A percentile compares a stretch with the other conserved stretches of the same genome.
phyloP scores from a whole-genome alignment of 2,329 filamentous ascomycete species.

The Exutisphaerella laricina region DNA sequence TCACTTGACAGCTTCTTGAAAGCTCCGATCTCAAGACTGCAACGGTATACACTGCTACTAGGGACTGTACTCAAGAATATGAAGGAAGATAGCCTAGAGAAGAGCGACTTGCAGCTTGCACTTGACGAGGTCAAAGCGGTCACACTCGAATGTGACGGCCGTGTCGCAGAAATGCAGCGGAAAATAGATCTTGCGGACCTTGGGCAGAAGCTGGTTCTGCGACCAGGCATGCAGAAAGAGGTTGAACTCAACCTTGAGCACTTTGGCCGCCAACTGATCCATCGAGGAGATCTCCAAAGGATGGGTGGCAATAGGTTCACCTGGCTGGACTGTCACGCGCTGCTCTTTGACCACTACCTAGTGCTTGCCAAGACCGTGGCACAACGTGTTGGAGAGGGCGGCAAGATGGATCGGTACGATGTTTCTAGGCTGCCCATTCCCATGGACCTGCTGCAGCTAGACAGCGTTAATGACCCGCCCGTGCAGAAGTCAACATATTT shows the following conservation, averaged over 20 bases:
- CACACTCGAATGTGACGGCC: slow-evolving; percentile 82
- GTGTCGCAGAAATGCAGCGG: slow-evolving; percentile 86
- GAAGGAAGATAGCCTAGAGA: slow-evolving; percentile 79
- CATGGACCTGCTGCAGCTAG: slow-evolving; percentile 89
- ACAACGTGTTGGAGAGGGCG: slow-evolving; percentile 60
- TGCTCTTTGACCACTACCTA: slow-evolving; percentile 95
- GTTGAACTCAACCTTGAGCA: slow-evolving; percentile 88
- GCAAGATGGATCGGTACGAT: slow-evolving; percentile 79
- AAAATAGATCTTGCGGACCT: slow-evolving; percentile 86
- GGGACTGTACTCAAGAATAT: slow-evolving; percentile 80
- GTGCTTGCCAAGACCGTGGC: slow-evolving; percentile 76
- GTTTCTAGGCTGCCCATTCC: slow-evolving; percentile 93
- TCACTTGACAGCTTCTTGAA: slow-evolving; percentile 96
- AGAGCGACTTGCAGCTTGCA: slow-evolving; percentile 72
- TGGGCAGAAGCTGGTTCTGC: slow-evolving; percentile 72
- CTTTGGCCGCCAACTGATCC: slow-evolving; percentile 83
- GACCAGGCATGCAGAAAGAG: slow-evolving; percentile 76
- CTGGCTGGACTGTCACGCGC: slow-evolving; percentile 88
- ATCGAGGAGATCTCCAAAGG: slow-evolving; percentile 81
- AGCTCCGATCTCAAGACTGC: slow-evolving; percentile 83
- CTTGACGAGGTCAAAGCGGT: slow-evolving; percentile 89
- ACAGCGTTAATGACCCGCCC: slow-evolving; percentile 87
- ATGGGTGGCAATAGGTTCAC: slow-evolving; percentile 83
- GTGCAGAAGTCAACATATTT: slow-evolving; percentile 65
- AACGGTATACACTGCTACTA: slow-evolving; percentile 81